Percentiles rank a stretch among this genome's conserved stretches.
These are phyloP conservation scores for Saturnispora gosingensis DNA, from an alignment of 805 yeast genomes.

Conservation along the genomic window DNA sequence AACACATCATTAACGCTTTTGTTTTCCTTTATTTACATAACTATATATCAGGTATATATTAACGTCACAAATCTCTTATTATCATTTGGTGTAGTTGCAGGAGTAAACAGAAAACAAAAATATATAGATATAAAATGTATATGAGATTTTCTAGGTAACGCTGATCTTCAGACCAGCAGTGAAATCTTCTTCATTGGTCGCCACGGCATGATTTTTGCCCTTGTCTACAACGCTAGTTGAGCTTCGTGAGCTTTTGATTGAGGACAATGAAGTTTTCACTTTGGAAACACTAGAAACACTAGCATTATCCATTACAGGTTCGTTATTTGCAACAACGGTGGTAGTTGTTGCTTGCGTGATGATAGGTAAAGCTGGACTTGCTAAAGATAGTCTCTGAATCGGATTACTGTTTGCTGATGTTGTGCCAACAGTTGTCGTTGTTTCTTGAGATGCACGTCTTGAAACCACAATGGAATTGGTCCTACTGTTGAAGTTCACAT, in stretches of 20 bases:
- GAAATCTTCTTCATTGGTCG: constrained; percentile 4
- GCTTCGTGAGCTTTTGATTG: constrained; percentile 2
- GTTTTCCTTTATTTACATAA: neutral
- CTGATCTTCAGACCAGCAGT: constrained; percentile 10
- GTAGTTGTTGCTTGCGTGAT: constrained; percentile 31
- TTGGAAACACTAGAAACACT: neutral
- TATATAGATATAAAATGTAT: constrained; percentile 8
- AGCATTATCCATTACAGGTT: neutral
- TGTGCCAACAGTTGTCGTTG: constrained; percentile 2
- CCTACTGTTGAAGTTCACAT: neutral
- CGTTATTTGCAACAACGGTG: constrained; percentile 5
- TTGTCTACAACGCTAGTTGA: neutral
- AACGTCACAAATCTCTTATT: neutral
- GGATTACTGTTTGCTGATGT: constrained; percentile 19
- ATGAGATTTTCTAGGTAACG: constrained; percentile 1
- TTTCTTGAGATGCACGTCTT: constrained; percentile 14
- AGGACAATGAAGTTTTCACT: constrained; percentile 1
- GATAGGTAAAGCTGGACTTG: constrained; percentile 29
- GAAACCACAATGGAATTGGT: constrained; percentile 3
- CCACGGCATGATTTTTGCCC: neutral
- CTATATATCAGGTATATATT: neutral
- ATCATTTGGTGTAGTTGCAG: neutral
- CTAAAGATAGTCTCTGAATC: constrained; percentile 21
- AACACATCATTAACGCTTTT: neutral
- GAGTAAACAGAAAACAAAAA: neutral